Conservation (phyloP, 331 rosid genomes). For the Stylosanthes scabra region DNA sequence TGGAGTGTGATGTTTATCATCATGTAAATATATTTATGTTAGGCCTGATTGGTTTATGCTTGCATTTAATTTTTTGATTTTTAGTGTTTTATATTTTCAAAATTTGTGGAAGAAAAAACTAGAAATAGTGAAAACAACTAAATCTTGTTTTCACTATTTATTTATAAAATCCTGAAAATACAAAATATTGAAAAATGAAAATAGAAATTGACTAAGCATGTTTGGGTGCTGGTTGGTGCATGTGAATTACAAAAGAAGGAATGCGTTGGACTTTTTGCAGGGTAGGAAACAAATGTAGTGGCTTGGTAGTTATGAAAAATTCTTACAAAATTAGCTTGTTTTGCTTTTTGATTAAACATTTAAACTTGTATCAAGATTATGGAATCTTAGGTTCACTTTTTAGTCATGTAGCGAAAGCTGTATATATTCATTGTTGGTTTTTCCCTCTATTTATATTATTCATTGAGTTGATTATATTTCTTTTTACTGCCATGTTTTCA, state of each 20-base stretch:
- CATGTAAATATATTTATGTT: constrained; percentile 48
- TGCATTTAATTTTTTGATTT: no score
- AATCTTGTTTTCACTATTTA: no score
- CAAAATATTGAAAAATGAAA: no score
- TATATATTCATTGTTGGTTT: no score
- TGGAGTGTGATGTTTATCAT: constrained; percentile 23
- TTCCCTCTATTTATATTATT: no score
- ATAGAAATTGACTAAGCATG: background rate
- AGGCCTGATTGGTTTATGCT: no score
- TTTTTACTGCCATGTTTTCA: no score
- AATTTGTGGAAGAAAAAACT: no score
- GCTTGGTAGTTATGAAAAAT: constrained; percentile 39
- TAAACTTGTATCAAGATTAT: constrained; percentile 25
- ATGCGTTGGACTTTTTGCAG: constrained; percentile 47
- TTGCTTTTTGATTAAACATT: constrained; percentile 37
- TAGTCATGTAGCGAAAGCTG: constrained; percentile 24
- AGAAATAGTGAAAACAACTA: no score
- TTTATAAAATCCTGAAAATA: no score
- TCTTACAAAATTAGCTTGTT: constrained; percentile 26
- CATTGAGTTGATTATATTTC: no score
- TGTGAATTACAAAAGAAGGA: constrained; percentile 58
- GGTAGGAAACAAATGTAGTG: constrained; percentile 39
- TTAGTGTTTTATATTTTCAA: no score
- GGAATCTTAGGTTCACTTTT: constrained; percentile 7
- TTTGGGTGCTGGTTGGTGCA: constrained; percentile 48